Evolutionary conservation across 192 early-diverging fungal species (phyloP).

Genomic region (Kickxella alabastrina): DNA sequence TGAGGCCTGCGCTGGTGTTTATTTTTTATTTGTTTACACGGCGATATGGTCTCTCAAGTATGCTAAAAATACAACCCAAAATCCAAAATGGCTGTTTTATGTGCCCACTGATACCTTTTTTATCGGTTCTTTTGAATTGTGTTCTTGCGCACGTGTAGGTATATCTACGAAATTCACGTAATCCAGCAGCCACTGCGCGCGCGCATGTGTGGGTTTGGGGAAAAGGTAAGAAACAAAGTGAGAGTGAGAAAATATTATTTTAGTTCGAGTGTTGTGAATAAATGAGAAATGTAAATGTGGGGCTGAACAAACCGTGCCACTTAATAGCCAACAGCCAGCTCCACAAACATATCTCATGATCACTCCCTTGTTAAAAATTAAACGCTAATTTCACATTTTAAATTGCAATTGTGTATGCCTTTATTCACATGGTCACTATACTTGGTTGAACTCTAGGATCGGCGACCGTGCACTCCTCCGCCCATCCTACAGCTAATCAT

Average conservation of each 20-base stretch:
- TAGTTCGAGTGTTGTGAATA: neutral
- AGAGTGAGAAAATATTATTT: too few relatives aligned
- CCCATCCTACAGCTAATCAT: conserved; percentile 61
- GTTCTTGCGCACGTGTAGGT: conserved; percentile 17
- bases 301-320: neutral
- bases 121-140: neutral
- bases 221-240: conserved; percentile 59
- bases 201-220: conserved; percentile 67
- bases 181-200: conserved; percentile 63
- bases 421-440: neutral
- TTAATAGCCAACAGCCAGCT: too few relatives aligned
- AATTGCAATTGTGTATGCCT: neutral
- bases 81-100: too few relatives aligned
- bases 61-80: too few relatives aligned
- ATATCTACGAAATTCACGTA: conserved; percentile 54
- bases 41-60: too few relatives aligned
- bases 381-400: neutral
- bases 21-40: too few relatives aligned
- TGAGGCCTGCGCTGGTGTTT: too few relatives aligned
- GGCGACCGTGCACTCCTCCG: conserved; percentile 60
- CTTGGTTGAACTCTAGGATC: conserved; percentile 40
- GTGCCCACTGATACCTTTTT: too few relatives aligned
- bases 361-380: neutral
- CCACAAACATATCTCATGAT: too few relatives aligned
- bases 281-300: neutral